phyloP scores from a whole-genome alignment of 257 asterid species.

The Nemophila menziesii region DNA sequence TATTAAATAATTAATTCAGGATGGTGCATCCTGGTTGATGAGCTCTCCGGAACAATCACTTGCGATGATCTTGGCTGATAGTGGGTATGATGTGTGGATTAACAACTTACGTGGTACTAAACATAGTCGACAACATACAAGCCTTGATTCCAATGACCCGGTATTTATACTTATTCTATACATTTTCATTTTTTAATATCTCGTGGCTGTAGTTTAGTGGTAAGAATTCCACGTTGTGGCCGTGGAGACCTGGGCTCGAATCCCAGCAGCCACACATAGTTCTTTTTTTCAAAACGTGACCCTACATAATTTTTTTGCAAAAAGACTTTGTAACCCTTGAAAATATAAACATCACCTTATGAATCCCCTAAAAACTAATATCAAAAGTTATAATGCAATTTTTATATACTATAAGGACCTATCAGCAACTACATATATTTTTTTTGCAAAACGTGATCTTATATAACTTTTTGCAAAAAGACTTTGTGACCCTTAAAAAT shows the following conservation, averaged over 20 bases:
- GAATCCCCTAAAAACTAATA: too few species aligned
- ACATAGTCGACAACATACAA: constrained; percentile 47
- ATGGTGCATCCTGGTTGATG: constrained; percentile 69
- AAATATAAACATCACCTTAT: too few species aligned
- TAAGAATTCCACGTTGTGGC: constrained; percentile 98
- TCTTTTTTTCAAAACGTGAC: too few species aligned
- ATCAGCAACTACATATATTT: too few species aligned
- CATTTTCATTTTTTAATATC: too few species aligned
- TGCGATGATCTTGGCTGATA: constrained; percentile 59
- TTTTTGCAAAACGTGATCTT: too few species aligned
- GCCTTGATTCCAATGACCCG: constrained; percentile 36
- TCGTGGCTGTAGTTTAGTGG: constrained; percentile 99
- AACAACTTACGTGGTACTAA: constrained; percentile 68
- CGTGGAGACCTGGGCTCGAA: constrained; percentile 99
- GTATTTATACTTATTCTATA: constrained; percentile 13
- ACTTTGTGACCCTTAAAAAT: too few species aligned
- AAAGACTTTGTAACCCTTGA: too few species aligned
- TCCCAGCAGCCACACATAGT: constrained; percentile 99
- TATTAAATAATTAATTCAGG: constrained; percentile 25
- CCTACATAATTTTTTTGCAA: too few species aligned
- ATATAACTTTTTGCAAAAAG: too few species aligned
- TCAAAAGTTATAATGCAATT: too few species aligned
- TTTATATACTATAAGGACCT: too few species aligned
- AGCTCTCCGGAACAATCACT: constrained; percentile 53
- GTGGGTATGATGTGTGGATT: constrained; percentile 81